Base-by-base conservation (phyloP, 2,329 filamentous ascomycete genomes). In the Alternaria dauci region DNA sequence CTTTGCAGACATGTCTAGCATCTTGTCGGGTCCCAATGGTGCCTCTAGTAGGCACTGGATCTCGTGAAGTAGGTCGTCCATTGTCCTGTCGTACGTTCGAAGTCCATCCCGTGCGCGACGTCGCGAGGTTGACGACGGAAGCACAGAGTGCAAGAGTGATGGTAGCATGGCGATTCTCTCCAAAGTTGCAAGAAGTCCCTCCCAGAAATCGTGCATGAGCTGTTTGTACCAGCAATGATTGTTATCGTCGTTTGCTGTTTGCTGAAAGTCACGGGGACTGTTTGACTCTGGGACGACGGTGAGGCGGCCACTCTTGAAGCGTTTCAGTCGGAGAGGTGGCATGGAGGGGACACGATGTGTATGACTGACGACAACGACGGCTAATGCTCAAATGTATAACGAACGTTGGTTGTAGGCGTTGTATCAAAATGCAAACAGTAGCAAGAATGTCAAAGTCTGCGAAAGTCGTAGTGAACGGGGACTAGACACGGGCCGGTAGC, bases 61-160 rank as follows among this genome's bases (percentile, higher is more conserved):
- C 63, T 84, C 82, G 43, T 70, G 72, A 62, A 82, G 64, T 62
- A 83, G 79, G 63, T 81, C 80, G 66, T 84, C 82, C 81, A 84
- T 82, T 72, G 78, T 81, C 62, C 81, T 78, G 41, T 80, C 76
- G 62, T 78, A 75, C 34, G 73, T 78, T 57, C 71, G 74, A 54
- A 79, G 74, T 64, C 79, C 81, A 72, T 76, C 76, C 62, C 76
- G 67, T 55, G 60, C 63, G 58, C 76, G 74, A 68, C 73, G 76
- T 50, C 73, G 71, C 23, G 74, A 68, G 39, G 71, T 70, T 47
- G 77, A 63, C 36, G 76, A 70, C 20, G 79, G 73, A 56, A 76
- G 74, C 46, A 77, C 69, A 18, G 77, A 72, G 61, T 80, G 77
- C 52, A 79, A 68, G 20, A 80, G 65, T 34, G 78, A 79, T 58